Evolutionary conservation across 2,329 filamentous ascomycete genomes (phyloP), one percentile per base, ranked within the genome.

Genomic region (Exophiala sp.): DNA sequence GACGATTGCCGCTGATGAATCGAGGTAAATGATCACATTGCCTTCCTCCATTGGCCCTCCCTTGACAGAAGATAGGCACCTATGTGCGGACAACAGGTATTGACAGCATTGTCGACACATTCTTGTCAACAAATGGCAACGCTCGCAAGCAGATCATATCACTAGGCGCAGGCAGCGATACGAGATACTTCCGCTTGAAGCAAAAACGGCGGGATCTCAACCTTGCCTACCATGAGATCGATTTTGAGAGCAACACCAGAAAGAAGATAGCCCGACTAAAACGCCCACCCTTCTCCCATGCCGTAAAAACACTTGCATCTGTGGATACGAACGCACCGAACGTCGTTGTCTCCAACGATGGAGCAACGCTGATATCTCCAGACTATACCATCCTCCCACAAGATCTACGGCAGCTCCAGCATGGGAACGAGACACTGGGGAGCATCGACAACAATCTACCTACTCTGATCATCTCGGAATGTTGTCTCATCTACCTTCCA

Each of bases 81-180:
- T 97, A 96, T 66, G 87, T 91, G 18, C 85, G 94, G 57, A 96
- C 91, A 7, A 82, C 80, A 4, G 89, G 88, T 20, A 85, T 99
- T 59, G 91, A 99, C 71, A 75, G 72, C 10, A 81, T 99, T 1
- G 82, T 97, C 38, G 69, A 81, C 47, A 76, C 75, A 6, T 97
- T 97, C 33, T 54, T 63, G 58, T 66, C 39, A n/a, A 66, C 45
- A 62, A 65, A 57, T 72, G 41, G 21, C 10, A 54, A 42, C 61
- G 50, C 7, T 65, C 54, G 63, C 56, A 72, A 73, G 68, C 94
- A 99, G 68, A 90, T 99, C 55, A 80, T 99, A 57, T 96, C 91
- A 0, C 80, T 99, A 1, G 94, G 94, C 29, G 92, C 94, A 12
- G 94, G 94, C 20, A 96, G 91, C 9, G 94, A 99, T 68, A 97